phyloP scores from a whole-genome alignment of 495 filamentous ascomycete species.

The Lophiostoma macrostomum region DNA sequence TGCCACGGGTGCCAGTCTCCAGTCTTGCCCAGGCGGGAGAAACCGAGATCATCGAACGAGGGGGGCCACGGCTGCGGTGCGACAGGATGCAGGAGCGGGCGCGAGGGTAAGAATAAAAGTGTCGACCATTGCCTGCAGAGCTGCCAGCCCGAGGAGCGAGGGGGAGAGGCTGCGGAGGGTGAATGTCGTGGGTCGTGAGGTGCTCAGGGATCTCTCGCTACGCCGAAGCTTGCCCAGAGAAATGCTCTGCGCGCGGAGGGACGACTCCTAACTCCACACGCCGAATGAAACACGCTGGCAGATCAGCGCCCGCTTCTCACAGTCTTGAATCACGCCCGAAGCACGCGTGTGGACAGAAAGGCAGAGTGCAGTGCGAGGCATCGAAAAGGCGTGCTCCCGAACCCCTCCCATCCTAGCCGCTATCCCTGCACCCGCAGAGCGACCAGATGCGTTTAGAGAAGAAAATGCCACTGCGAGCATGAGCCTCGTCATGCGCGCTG shows the following conservation, averaged over 20 bases:
- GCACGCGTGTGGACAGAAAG: too few species aligned
- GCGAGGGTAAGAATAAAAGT: constrained; percentile 16
- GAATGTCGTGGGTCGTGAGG: constrained; percentile 5
- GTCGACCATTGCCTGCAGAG: constrained; percentile 13
- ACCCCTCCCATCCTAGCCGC: not conserved
- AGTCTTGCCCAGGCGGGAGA: constrained; percentile 1
- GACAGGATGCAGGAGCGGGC: not conserved
- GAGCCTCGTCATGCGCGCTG: not conserved
- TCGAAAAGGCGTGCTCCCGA: too few species aligned
- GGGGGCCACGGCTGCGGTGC: not conserved
- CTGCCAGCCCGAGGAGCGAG: not conserved
- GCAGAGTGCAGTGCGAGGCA: too few species aligned
- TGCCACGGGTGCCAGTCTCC: constrained; percentile 1
- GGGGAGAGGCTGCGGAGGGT: not conserved
- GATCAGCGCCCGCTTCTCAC: too few species aligned
- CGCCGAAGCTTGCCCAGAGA: too few species aligned
- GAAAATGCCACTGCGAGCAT: not conserved
- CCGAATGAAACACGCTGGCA: too few species aligned
- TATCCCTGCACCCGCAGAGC: not conserved
- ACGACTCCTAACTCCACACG: too few species aligned
- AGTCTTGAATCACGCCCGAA: too few species aligned
- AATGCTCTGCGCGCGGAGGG: too few species aligned
- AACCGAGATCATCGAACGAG: constrained; percentile 6
- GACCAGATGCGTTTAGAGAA: not conserved
- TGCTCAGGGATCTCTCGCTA: not conserved